Conservation (phyloP, 305 asterid genomes). For the Rubia tinctorum region DNA sequence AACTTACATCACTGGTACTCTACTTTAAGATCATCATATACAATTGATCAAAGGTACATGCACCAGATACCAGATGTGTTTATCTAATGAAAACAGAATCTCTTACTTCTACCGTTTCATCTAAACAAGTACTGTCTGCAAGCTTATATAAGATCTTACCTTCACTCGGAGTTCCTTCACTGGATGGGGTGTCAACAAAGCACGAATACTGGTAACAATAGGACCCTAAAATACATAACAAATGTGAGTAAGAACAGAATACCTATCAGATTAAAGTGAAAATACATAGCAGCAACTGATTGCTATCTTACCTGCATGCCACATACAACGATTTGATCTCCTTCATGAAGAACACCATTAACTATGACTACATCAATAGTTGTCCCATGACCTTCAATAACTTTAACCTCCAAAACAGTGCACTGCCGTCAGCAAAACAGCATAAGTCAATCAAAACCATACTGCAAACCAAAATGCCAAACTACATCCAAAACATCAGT, state of each 20-base stretch:
- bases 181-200: constrained; percentile 96
- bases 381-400: constrained; percentile 96
- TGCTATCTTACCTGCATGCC: constrained; percentile 74
- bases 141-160: constrained; percentile 37
- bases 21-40: not conserved
- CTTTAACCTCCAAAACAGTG: constrained; percentile 98
- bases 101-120: too few species aligned
- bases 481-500: constrained; percentile 16
- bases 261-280: constrained; percentile 14
- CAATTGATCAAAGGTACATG: not conserved
- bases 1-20: not conserved
- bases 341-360: constrained; percentile 97
- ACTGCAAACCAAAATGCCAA: not conserved
- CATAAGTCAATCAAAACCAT: constrained; percentile 6
- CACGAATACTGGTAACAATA: constrained; percentile 81
- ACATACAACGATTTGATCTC: constrained; percentile 94
- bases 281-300: constrained; percentile 14
- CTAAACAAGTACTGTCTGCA: too few species aligned
- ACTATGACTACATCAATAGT: constrained; percentile 94
- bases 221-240: constrained; percentile 55
- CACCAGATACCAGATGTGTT: not conserved
- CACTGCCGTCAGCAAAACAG: constrained; percentile 51
- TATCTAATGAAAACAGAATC: too few species aligned
- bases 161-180: constrained; percentile 99
- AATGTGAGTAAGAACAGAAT: constrained; percentile 16